Evolutionary conservation across 192 early-diverging fungal species (phyloP), one percentile per base, ranked within the genome.

Genomic region (Entophlyctis helioformis): DNA sequence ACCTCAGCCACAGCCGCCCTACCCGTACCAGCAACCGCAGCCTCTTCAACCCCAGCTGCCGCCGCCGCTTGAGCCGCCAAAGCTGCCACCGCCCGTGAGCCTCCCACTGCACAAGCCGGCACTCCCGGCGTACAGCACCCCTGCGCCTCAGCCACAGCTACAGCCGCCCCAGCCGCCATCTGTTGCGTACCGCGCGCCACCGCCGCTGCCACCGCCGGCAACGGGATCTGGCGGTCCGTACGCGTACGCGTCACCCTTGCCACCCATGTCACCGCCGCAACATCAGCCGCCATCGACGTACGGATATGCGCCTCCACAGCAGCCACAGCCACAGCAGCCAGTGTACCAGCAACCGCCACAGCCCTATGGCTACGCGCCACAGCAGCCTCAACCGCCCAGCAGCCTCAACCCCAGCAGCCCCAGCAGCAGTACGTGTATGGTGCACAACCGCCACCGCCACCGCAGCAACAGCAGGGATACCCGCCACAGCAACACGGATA

Each of bases 381-480:
- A 26, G 26, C 34, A 26, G 21, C 43, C 29, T 15, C 43, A 20
- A 20, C 39, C 25, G 18, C 36, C 15, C 43, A 36, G 28, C 63
- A 62, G 22, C 40, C 49, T 18, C 33, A 44, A n/a, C 48, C 39
- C 1, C 60, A 44, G 28, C 59, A 33, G 47, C 58, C 34, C 13
- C 46, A 34, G 40, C 59, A 29, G 23, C 35, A 39, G 34, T 27
- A 1, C 2, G 51, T 12, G n/a, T 27, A 42, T 27, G 21, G 39
- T 24, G 15, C 24, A 16, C 39, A 20, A 9, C 38, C 12, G 11
- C 15, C 10, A 10, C 44, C 47, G 6, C 13, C 33, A 5, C 54
- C 41, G 28, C 46, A 47, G 37, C 37, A 39, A 25, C 18, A 18
- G 12, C 18, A 7, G 5, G 10, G 8, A 24, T 27, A 32, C 23